These are phyloP conservation scores for Vicia faba DNA, from an alignment of 306 rosid species.

Conservation along the genomic window DNA sequence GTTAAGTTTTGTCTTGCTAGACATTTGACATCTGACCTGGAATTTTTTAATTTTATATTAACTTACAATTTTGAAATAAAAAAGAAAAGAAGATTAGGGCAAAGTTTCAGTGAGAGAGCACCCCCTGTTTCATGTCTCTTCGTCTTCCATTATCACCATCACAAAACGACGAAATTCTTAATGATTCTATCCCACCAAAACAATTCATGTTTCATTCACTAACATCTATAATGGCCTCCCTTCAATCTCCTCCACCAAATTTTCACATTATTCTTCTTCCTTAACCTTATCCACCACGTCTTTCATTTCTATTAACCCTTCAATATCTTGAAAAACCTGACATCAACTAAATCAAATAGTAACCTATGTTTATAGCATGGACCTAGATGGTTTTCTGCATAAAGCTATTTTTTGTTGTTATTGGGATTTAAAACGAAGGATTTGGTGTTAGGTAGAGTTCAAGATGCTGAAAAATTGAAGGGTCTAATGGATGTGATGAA, in stretches of 20 bases:
- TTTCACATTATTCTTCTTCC: no score
- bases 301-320: no score
- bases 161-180: slow-evolving; percentile 38
- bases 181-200: background rate
- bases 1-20: no score
- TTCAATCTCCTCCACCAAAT: slow-evolving; percentile 59
- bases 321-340: slow-evolving; percentile 71
- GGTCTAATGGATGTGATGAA: slow-evolving; percentile 62
- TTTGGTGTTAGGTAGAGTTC: slow-evolving; percentile 38
- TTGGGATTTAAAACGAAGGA: no score
- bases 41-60: no score
- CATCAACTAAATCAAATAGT: slow-evolving; percentile 59
- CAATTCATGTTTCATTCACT: slow-evolving; percentile 61
- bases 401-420: slow-evolving; percentile 23
- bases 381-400: slow-evolving; percentile 29
- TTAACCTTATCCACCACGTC: no score
- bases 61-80: no score
- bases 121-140: slow-evolving; percentile 31
- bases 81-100: no score
- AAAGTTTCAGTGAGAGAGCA: no score
- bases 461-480: slow-evolving; percentile 57
- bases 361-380: slow-evolving; percentile 54
- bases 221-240: slow-evolving; percentile 53
- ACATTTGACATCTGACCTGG: no score
- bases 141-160: background rate